Evolutionary conservation across 768 basidiomycete genomes (phyloP), one percentile per base, ranked within the genome.

Genomic region (Nevesoporus exiguus): DNA sequence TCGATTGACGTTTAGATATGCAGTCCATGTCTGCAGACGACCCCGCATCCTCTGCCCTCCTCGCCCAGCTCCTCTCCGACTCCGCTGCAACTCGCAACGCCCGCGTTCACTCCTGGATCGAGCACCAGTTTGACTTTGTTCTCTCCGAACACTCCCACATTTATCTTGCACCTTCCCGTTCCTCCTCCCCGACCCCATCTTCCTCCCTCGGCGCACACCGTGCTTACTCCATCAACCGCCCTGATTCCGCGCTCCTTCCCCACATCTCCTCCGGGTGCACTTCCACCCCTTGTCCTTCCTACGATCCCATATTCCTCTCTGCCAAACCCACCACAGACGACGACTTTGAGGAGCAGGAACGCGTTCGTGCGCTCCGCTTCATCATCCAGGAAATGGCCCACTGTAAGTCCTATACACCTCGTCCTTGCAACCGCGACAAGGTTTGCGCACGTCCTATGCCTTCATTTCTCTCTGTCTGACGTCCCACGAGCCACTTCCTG

Each of bases 71-170:
- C 1, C 58, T 70, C 2, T 59, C 62, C 0, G 69, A 62, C 49
- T 52, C 61, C 0, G 48, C 70, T 5, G 8, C 47, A 0, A 30
- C 64, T 0, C 70, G 70, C 56, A 60, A 70, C 7, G 62, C 66
- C 0, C 64, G 69, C 7, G 62, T 70, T 0, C 70, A 71, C 39
- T 71, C 69, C 1, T 70, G 70, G 69, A 71, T 71, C 24, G 69
- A 70, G 44, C 70, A 71, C 29, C 69, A 70, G n/a, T 70, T 71
- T 47, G 70, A 70, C 60, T 71, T 70, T 64, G 68, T 61, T 14
- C 54, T 67, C 29, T 61, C 68, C 1, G 70, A 70, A 19, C 63
- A 60, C 69, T n/a, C n/a, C n/a, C n/a, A n/a, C n/a, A n/a, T n/a
- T n/a, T n/a, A n/a, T n/a, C n/a, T n/a, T n/a, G n/a, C n/a, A n/a